phyloP scores from a whole-genome alignment of 1,139 yeast genomes.

The Tardiomyces blankii region DNA sequence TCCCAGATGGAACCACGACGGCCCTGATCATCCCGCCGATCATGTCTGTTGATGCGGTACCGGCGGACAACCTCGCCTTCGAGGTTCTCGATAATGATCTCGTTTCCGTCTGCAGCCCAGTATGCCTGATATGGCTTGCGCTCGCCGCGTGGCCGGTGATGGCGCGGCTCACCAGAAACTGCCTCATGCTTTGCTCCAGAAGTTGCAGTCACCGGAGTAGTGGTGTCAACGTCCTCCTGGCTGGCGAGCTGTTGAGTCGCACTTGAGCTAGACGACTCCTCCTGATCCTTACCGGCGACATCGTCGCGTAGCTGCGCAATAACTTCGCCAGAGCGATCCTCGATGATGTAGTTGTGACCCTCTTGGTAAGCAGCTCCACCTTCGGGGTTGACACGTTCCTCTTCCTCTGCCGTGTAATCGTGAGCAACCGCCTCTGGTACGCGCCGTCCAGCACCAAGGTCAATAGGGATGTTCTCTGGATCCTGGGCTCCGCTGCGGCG shows the following conservation, averaged over 20 bases:
- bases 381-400: constrained; percentile 9
- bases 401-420: constrained; percentile 4
- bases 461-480: constrained; percentile 21
- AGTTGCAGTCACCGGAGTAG: too few relatives aligned
- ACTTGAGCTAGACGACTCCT: too few relatives aligned
- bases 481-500: not conserved
- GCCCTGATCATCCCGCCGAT: constrained; percentile 28
- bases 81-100: constrained; percentile 67
- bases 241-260: too few relatives aligned
- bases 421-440: constrained; percentile 2
- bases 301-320: constrained; percentile 1
- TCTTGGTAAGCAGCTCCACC: constrained; percentile 54
- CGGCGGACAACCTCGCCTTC: constrained; percentile 88
- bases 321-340: constrained; percentile 34
- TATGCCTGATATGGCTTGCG: too few relatives aligned
- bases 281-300: not conserved
- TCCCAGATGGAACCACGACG: constrained; percentile 1
- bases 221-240: too few relatives aligned
- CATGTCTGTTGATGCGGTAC: constrained; percentile 45
- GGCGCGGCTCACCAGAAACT: too few relatives aligned
- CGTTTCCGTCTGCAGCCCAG: too few relatives aligned
- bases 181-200: too few relatives aligned
- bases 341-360: constrained; percentile 59
- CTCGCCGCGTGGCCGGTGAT: too few relatives aligned
- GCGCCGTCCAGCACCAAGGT: constrained; percentile 16